Base-by-base conservation (phyloP, 495 filamentous ascomycete species). In the Amniculicola lignicola region DNA sequence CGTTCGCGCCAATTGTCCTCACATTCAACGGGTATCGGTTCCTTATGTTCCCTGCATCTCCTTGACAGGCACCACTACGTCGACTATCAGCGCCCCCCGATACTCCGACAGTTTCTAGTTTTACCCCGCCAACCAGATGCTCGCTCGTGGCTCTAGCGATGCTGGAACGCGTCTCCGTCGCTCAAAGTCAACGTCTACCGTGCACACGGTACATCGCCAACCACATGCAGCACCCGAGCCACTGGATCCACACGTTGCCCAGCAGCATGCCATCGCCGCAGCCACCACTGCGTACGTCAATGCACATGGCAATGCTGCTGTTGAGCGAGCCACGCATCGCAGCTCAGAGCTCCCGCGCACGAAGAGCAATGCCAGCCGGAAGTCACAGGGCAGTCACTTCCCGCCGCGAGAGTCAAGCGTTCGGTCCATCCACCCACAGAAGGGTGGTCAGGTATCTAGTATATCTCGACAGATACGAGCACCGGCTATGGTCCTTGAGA, bases 191-290 rank as follows among this genome's bases (percentile, higher is more conserved):
- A 60, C 54, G 7, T 61, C 66, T 0, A 64, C 69, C 6, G 52
- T 64, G 37, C 16, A 40, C 19, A n/a, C n/a, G n/a, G n/a, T n/a
- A n/a, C 51, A 58, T 38, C 51, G 51, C 10, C 53, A 59, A 28
- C 46, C 51, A 0, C 31, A 41, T 3, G 23, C 54, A 4, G 22
- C 50, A 1, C 59, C 53, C 2, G 51, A 58, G 33, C 38, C 42
- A 0, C 31, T 63, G 28, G 66, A 70, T 51, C 67, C 66, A 10
- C 59, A 61, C 15, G 55, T 69, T 3, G 53, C 63, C 5, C 59
- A 64, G 29, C 54, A 67, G 22, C 66, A 72, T 23, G 69, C 69
- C 14, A 46, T 70, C 41, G 61, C 55, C 10, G 69, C 69, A 11
- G 69, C 69, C 7, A 42, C 67, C 7, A 60, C 66, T 45, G 69